phyloP scores from a whole-genome alignment of 345 rosid genomes.

The Ceriops zippeliana region DNA sequence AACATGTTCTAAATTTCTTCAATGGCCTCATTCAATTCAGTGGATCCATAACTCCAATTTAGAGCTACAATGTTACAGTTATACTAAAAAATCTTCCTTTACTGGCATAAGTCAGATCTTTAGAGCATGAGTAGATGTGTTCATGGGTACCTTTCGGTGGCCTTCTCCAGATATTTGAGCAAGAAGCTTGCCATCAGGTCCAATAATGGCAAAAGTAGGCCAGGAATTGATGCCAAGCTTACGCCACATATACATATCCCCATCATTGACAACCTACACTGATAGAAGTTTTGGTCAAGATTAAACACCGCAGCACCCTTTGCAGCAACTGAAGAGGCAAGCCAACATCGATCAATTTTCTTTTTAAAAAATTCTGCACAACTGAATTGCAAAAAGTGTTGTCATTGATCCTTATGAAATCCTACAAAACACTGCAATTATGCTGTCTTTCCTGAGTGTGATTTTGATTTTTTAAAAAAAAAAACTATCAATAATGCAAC shows the following conservation, averaged over 20 bases:
- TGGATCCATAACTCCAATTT: too few species aligned
- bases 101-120: not conserved
- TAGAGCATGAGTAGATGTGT: constrained; percentile 7
- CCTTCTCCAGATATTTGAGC: constrained; percentile 93
- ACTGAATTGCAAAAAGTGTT: not conserved
- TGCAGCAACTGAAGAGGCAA: constrained; percentile 2
- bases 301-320: not conserved
- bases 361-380: not conserved
- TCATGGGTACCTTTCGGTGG: constrained; percentile 58
- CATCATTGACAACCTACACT: constrained; percentile 88
- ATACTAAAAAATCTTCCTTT: too few species aligned
- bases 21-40: not conserved
- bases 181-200: constrained; percentile 79
- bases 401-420: not conserved
- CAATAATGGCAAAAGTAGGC: constrained; percentile 89
- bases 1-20: not conserved
- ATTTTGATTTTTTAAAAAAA: too few species aligned
- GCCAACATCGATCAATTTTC: not conserved
- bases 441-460: too few species aligned
- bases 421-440: too few species aligned
- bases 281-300: constrained; percentile 12
- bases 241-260: constrained; percentile 89
- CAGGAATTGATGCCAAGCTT: constrained; percentile 90
- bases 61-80: too few species aligned
- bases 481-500: too few species aligned